Base-by-base conservation (phyloP, 768 basidiomycete genomes). In the Leccinum incarnatum region DNA sequence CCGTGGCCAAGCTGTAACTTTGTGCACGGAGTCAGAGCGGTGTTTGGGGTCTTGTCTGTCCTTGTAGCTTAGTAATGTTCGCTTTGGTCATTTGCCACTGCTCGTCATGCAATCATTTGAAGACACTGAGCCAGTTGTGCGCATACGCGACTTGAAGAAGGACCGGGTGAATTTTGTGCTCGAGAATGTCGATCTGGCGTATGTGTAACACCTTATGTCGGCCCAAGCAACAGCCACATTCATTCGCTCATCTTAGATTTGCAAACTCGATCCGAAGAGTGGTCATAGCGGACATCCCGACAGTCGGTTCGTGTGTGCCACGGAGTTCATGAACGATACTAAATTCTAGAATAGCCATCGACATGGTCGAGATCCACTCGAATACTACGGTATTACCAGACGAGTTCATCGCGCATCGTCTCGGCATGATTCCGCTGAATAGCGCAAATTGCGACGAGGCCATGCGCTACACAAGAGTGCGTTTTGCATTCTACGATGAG, bases 161-260 rank as follows among this genome's bases (percentile, higher is more conserved):
- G 92, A 96, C 69, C 80, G 84, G 59, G 93, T 95, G 61, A 89
- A 93, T 68, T 98, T 98, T 67, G 88, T 95, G 12, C 78, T 99
- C 11, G 90, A 93, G 72, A 96, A 97, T 82, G 95, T 98, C 37
- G 95, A 98, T 75, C 82, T 98, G 69, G 92, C 91, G 94, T 96
- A 73, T 74, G 93, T 69, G 48, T 59, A 53, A 53, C 54, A 52
- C 32, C 37, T 48, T 23, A 25, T 49, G 8, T 58, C 30, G 25
- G 49, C 53, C 32, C 19, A 17, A 48, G 14, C 50, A 45, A 45
- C 42, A 51, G 55, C 55, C 45, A 14, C 46, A 50, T 60, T 64
- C 46, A 65, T 51, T 56, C 61, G n/a, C 63, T 59, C 32, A 47
- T 36, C 36, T 63, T 27, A 95, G 94, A 49, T 90, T 96, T 65